These are phyloP conservation scores for Pyrenula aspistea DNA, from an alignment of 495 filamentous ascomycete genomes.

Conservation along the genomic window DNA sequence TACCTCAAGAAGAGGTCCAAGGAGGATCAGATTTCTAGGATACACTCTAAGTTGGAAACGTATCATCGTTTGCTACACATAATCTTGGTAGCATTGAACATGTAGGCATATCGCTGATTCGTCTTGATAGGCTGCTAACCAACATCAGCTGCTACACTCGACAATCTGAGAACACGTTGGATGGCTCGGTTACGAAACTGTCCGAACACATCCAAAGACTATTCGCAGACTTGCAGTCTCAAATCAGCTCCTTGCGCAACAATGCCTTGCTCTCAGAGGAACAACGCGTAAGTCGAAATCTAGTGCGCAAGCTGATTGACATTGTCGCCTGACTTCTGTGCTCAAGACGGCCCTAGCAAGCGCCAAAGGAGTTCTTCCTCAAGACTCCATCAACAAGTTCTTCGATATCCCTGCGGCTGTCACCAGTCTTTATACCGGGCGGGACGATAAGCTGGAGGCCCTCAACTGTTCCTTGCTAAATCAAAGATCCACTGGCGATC, in stretches of 20 bases:
- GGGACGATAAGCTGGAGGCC: too few relatives aligned
- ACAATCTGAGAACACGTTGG: background rate
- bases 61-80: background rate
- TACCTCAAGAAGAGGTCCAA: slow-evolving; percentile 2
- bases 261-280: background rate
- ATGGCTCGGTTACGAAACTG: background rate
- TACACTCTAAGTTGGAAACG: slow-evolving; percentile 1
- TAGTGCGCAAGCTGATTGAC: background rate
- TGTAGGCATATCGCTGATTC: background rate
- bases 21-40: background rate
- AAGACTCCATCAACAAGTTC: too few relatives aligned
- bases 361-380: too few relatives aligned
- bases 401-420: too few relatives aligned
- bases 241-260: background rate
- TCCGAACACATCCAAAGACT: background rate
- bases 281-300: background rate
- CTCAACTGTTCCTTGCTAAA: too few relatives aligned
- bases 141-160: background rate
- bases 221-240: background rate
- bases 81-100: background rate
- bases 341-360: too few relatives aligned
- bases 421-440: too few relatives aligned
- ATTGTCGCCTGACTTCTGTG: background rate
- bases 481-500: too few relatives aligned
- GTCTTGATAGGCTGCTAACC: background rate